Evolutionary conservation across 371 early-diverging fungal species (phyloP).

Genomic region (Fennellomyces sp.): DNA sequence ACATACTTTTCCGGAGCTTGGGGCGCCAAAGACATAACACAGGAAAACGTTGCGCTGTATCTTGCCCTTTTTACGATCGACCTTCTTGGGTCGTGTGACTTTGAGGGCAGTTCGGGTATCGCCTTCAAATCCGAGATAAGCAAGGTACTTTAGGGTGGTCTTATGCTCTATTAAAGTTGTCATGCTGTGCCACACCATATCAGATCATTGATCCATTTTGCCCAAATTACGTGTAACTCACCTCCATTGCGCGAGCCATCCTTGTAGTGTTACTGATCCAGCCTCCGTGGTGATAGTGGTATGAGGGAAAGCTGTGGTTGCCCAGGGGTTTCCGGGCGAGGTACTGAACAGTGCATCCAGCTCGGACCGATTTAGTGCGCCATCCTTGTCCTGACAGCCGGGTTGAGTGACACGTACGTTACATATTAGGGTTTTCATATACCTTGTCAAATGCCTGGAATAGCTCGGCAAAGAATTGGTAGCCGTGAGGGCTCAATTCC

Average conservation of each 20-base stretch:
- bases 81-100: conserved; percentile 62
- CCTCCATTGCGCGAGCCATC: conserved; percentile 98
- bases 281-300: conserved; percentile 88
- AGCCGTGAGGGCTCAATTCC: conserved; percentile 92
- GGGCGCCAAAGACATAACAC: conserved; percentile 94
- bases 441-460: conserved; percentile 93
- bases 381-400: conserved; percentile 98
- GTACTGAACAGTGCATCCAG: conserved; percentile 86
- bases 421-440: too few relatives aligned
- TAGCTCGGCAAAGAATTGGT: conserved; percentile 93
- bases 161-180: conserved; percentile 90
- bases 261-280: conserved; percentile 91
- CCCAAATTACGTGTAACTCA: conserved; percentile 22
- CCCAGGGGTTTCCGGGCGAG: conserved; percentile 92
- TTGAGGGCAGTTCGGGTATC: conserved; percentile 77
- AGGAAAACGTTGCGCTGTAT: conserved; percentile 87
- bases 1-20: conserved; percentile 89
- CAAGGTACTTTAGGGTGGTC: conserved; percentile 89
- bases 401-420: too few relatives aligned
- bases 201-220: neutral
- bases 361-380: conserved; percentile 85
- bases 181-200: conserved; percentile 64
- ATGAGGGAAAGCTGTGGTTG: conserved; percentile 83
- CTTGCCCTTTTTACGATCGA: conserved; percentile 81
- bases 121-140: conserved; percentile 93